Evolutionary conservation across 305 asterid genomes (phyloP), one percentile per base, ranked within the genome.

Genomic region (Nicotiana rustica): DNA sequence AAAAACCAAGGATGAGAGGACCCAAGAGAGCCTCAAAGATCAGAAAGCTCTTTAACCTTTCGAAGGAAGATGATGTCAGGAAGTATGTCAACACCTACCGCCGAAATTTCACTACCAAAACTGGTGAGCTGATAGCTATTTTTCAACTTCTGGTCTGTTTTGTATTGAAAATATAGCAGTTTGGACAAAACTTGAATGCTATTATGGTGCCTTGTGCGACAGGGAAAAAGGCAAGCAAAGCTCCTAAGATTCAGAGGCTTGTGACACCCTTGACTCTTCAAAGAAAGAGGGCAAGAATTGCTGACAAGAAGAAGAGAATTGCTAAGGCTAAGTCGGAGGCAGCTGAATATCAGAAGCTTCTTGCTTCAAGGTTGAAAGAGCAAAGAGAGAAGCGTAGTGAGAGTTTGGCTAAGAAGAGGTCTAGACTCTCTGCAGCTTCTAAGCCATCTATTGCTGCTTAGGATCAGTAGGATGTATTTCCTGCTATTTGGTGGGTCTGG

Each of bases 11-110:
- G 80, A 87, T 87, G 90, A 87, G 90, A 57, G 90, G 90, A 41
- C 90, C 90, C 61, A 87, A 87, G 85, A 87, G 90, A 75, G 90
- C 90, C 21, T 87, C 90, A 14, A 87, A 87, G 83, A 87, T 87
- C 55, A 81, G 90, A 47, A 87, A 87, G 84, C 86, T 87, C 47
- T 83, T 87, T 44, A 87, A 87, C 82, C 83, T 87, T 25, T 85
- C 88, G 1, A 87, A 87, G 77, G 90, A 87, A 10, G 90, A 87
- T 78, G 90, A 87, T 78, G 88, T 87, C 7, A 67, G 88, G 77
- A 87, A 87, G 81, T 87, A 87, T 12, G 87, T 85, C n/a, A 87
- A 87, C 84, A 87, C 90, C 5, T 87, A 85, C 67, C 82, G 89
- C 44, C 70, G 86, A 17, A 82, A 81, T 33, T 87, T 87, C 80